Evolutionary conservation across 352 stramenopile species (phyloP).

Genomic region (Globisporangium middletonii): DNA sequence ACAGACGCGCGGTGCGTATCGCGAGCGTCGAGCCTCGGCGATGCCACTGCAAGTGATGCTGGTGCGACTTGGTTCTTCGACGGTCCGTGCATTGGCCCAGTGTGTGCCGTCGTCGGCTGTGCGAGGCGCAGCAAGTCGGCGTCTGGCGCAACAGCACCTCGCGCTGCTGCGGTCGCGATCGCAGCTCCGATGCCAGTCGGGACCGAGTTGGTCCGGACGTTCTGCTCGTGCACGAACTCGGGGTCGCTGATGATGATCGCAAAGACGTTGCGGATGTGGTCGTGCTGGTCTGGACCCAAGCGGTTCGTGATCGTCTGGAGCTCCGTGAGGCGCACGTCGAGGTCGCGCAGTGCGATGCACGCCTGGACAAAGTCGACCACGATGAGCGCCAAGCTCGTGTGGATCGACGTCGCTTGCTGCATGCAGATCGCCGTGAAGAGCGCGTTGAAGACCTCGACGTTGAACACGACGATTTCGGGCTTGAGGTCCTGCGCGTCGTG

Average conservation of each 20-base stretch:
- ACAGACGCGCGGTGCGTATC: neutral
- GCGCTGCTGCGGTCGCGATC: neutral
- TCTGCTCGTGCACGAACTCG: neutral
- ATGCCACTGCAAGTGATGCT: neutral
- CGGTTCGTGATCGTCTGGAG: neutral
- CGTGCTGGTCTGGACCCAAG: neutral
- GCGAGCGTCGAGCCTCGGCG: neutral
- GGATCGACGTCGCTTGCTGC: slow-evolving; percentile 20
- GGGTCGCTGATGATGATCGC: neutral
- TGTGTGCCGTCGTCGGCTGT: neutral
- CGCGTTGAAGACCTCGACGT: slow-evolving; percentile 48
- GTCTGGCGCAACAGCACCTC: neutral
- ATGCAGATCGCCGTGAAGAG: slow-evolving; percentile 38
- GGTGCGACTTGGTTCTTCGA: neutral
- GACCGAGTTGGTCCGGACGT: neutral
- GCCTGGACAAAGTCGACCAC: slow-evolving; percentile 24
- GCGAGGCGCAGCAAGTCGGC: neutral
- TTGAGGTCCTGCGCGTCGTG: slow-evolving; percentile 19
- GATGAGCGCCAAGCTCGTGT: slow-evolving; percentile 23
- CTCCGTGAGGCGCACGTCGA: neutral
- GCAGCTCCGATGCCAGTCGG: neutral
- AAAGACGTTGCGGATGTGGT: neutral
- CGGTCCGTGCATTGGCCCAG: neutral
- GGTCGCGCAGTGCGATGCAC: neutral
- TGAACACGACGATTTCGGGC: slow-evolving; percentile 40